phyloP scores from a whole-genome alignment of 208 protist species.

The Trypanosoma grayi region DNA sequence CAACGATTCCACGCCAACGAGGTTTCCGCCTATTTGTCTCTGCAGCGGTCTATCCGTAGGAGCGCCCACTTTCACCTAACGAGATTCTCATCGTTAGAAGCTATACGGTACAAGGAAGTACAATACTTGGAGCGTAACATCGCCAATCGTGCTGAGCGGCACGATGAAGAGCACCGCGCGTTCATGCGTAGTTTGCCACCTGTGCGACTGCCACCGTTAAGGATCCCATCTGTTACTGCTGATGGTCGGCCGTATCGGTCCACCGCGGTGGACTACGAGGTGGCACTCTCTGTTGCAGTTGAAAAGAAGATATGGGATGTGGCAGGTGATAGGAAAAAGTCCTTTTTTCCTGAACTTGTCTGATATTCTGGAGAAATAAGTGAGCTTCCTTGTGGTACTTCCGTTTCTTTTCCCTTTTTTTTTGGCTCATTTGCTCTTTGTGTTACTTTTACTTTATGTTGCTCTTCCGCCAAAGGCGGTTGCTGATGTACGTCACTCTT shows the following conservation, averaged over 20 bases:
- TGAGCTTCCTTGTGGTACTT: too few species aligned
- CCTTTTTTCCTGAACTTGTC: not conserved
- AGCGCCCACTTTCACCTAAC: slow-evolving; percentile 5
- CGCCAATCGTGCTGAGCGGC: not conserved
- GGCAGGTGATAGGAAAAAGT: not conserved
- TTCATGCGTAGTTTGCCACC: slow-evolving; percentile 13
- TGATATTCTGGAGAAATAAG: not conserved
- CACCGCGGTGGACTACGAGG: slow-evolving; percentile 12
- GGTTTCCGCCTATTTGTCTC: slow-evolving; percentile 21
- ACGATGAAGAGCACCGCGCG: slow-evolving; percentile 6
- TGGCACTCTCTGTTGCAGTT: slow-evolving; percentile 10
- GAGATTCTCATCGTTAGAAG: not conserved
- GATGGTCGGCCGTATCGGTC: not conserved
- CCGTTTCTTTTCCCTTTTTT: too few species aligned
- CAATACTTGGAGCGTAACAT: slow-evolving; percentile 10
- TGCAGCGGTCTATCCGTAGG: slow-evolving; percentile 1
- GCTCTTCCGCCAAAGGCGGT: too few species aligned
- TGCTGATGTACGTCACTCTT: too few species aligned
- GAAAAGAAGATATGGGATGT: not conserved
- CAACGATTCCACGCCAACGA: slow-evolving; percentile 22
- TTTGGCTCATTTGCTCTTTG: too few species aligned
- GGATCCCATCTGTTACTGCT: slow-evolving; percentile 12
- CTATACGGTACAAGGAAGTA: slow-evolving; percentile 3
- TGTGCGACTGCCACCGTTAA: slow-evolving; percentile 5
- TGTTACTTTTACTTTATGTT: too few species aligned